These are phyloP conservation scores for Pseudofabraea citricarpa DNA, from an alignment of 2,329 filamentous ascomycete genomes.

Conservation along the genomic window DNA sequence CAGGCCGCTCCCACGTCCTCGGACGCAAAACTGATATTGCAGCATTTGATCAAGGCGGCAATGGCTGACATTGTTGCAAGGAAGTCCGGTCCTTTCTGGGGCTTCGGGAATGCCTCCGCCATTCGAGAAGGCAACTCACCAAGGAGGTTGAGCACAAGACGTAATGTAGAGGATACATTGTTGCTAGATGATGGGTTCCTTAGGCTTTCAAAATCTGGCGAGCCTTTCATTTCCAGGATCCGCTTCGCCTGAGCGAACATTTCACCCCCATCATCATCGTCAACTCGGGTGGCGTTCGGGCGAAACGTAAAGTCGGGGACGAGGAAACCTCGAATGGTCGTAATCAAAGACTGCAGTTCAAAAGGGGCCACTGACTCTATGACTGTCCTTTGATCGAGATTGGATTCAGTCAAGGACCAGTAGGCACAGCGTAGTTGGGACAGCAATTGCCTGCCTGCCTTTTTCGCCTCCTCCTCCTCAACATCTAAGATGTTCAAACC, in stretches of 20 bases:
- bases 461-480: background rate
- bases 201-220: background rate
- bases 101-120: slow-evolving; percentile 2
- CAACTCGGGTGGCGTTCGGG: background rate
- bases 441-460: background rate
- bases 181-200: background rate
- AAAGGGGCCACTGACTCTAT: background rate
- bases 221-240: background rate
- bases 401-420: background rate
- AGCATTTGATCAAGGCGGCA: slow-evolving; percentile 2
- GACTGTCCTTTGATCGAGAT: background rate
- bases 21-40: background rate
- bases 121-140: background rate
- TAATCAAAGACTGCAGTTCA: background rate
- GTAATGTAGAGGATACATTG: background rate
- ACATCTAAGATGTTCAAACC: background rate
- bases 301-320: background rate
- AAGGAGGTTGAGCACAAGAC: background rate
- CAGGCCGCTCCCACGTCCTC: background rate
- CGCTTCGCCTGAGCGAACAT: background rate
- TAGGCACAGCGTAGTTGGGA: background rate
- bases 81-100: background rate
- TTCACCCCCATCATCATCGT: background rate
- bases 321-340: background rate
- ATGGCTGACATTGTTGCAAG: slow-evolving; percentile 1